Evolutionary conservation across 2,329 filamentous ascomycete species (phyloP).

Genomic region (Cladosporium halotolerans): DNA sequence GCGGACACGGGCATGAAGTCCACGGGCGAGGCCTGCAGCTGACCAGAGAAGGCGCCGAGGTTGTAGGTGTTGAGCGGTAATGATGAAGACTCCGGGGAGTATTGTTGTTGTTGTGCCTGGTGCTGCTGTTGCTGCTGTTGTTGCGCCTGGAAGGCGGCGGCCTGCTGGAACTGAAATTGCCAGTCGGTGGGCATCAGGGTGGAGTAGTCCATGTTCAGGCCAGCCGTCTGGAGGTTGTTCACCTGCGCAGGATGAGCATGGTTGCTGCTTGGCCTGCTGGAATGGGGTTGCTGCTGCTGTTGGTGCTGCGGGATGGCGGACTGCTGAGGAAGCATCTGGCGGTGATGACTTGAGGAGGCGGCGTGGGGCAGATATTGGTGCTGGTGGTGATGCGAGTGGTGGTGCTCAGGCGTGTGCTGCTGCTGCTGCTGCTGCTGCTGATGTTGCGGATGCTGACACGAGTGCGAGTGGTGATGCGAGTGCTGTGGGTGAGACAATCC

Average conservation of each 20-base stretch:
- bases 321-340: constrained; percentile 17
- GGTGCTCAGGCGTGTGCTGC: constrained; percentile 6
- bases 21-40: constrained; percentile 41
- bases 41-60: constrained; percentile 32
- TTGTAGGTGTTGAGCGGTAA: constrained; percentile 30
- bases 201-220: constrained; percentile 29
- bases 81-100: constrained; percentile 19
- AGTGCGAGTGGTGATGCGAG: constrained; percentile 21
- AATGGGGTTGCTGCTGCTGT: constrained; percentile 15
- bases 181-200: constrained; percentile 34
- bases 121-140: constrained; percentile 13
- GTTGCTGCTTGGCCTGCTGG: constrained; percentile 25
- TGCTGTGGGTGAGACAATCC: constrained; percentile 18
- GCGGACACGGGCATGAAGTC: constrained; percentile 41
- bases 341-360: constrained; percentile 19
- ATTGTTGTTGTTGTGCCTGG: constrained; percentile 17
- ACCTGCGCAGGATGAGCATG: constrained; percentile 23
- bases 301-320: constrained; percentile 14
- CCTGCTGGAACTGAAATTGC: constrained; percentile 37
- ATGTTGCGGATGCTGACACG: constrained; percentile 13
- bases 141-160: constrained; percentile 9
- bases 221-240: constrained; percentile 23
- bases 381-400: constrained; percentile 19
- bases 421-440: constrained; percentile 11
- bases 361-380: constrained; percentile 14